A percentile compares a stretch with the other conserved stretches of the same genome.
Evolutionary conservation across 1,139 yeast species (phyloP).

Genomic region (Magnusiomyces magnusii): DNA sequence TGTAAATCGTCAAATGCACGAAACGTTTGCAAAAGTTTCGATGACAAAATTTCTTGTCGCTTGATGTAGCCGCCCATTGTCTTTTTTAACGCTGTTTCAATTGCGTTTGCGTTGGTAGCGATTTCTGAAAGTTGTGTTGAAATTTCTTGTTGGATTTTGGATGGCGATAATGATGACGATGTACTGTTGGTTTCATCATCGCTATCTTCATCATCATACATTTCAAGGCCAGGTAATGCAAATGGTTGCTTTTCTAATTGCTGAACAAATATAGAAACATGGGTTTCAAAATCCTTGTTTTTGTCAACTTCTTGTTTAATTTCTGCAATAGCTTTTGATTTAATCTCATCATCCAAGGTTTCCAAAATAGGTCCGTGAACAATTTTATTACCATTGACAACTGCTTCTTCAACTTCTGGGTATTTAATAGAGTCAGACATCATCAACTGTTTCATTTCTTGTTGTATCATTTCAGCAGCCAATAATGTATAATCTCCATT

Average conservation of each 20-base stretch:
- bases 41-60: constrained; percentile 29
- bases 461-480: constrained; percentile 26
- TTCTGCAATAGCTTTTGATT: constrained; percentile 29
- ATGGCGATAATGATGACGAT: neutral
- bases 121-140: constrained; percentile 21
- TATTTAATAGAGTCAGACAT: constrained; percentile 43
- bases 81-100: constrained; percentile 33
- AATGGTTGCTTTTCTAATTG: constrained; percentile 17
- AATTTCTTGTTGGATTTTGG: constrained; percentile 13
- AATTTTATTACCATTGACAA: constrained; percentile 9
- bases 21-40: constrained; percentile 27
- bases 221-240: constrained; percentile 9
- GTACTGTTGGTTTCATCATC: constrained; percentile 5
- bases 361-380: constrained; percentile 23
- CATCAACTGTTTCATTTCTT: constrained; percentile 38
- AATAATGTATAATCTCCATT: neutral
- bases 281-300: neutral
- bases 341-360: constrained; percentile 39
- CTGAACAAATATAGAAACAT: constrained; percentile 6
- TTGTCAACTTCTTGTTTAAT: constrained; percentile 30
- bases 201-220: constrained; percentile 10
- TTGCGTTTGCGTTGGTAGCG: constrained; percentile 31
- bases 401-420: constrained; percentile 23
- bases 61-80: constrained; percentile 36
- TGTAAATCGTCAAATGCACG: constrained; percentile 29